Base-by-base conservation (phyloP, 106 monocot species). In the Acorus gramineus region DNA sequence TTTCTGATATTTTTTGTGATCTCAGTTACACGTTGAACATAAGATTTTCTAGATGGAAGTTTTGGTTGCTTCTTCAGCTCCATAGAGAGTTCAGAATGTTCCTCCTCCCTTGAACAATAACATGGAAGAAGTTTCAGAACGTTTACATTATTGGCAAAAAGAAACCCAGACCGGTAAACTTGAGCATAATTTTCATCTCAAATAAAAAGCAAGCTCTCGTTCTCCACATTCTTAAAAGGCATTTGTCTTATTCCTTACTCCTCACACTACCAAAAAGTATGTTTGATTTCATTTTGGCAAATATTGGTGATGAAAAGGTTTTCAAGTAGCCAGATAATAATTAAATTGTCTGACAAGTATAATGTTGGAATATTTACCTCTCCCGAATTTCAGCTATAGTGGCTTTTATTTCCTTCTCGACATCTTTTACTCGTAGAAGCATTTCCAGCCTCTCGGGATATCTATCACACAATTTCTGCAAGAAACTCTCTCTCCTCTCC, bases 1-100 rank as follows among this genome's bases (percentile, higher is more conserved):
- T 81, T 81, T 68, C 76, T 55, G 49, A 59, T 76, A 58, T 73
- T 81, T 55, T 76, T 81, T 46, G 76, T 76, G 11, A 81, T 76
- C 62, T 81, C 76, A 61, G 81, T 69, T 7, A 81, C 65, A 2
- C 76, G 76, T 7, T 76, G 60, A 66, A 81, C 64, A 42, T 81
- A 81, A 3, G 76, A 81, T 73, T 72, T 81, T 69, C 81, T 81
- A 4, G 55, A 48, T 60, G 76, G 73, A 10, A 60, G 3, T 55
- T 81, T 81, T 45, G 81, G 81, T 52, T 49, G 51, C n/a, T 65
- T 69, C 65, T 66, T 65, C 44, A 79, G 59, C 54, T 67, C 71
- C 14, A 46, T 8, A 56, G 59, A 57, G 64, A 80, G 80, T 51
- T 56, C 42, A 45, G 75, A 62, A 59, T 58, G 52, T 53, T 80